Conservation (phyloP, 352 stramenopile species). For the Pythium phragmiticola region DNA sequence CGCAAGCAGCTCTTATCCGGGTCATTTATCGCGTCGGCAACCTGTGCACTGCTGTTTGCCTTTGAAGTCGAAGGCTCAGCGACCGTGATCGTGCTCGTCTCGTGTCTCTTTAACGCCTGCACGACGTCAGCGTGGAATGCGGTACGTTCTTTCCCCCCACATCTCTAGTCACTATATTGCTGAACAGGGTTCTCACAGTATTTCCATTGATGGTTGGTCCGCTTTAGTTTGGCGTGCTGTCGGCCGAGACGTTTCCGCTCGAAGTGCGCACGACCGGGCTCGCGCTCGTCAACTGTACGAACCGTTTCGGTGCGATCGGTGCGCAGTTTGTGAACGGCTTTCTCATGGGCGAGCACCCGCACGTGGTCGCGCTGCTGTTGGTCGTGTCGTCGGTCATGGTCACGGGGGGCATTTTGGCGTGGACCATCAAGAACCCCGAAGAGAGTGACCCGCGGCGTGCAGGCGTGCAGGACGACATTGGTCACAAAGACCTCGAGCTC, state of each 20-base stretch:
- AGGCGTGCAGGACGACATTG: not conserved
- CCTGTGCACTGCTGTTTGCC: constrained; percentile 76
- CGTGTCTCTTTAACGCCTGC: constrained; percentile 91
- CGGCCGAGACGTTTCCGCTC: constrained; percentile 87
- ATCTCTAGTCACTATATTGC: not conserved
- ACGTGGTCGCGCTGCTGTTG: constrained; percentile 74
- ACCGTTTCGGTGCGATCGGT: constrained; percentile 86
- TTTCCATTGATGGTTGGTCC: constrained; percentile 6
- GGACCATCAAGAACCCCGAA: constrained; percentile 31
- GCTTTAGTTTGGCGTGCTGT: constrained; percentile 85
- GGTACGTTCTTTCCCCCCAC: constrained; percentile 31
- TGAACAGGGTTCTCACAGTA: not conserved
- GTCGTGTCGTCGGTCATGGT: constrained; percentile 78
- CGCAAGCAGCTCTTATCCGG: constrained; percentile 62
- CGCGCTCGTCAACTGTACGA: constrained; percentile 86
- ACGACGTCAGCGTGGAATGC: constrained; percentile 90
- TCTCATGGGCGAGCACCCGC: constrained; percentile 72
- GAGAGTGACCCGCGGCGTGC: constrained; percentile 26
- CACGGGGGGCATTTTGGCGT: constrained; percentile 51
- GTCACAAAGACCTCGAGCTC: constrained; percentile 11
- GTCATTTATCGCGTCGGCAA: constrained; percentile 64
- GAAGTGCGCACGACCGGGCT: constrained; percentile 88
- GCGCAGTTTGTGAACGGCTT: constrained; percentile 91
- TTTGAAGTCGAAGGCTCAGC: constrained; percentile 65
- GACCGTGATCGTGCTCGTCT: constrained; percentile 80